These are phyloP conservation scores for Cardamine occulta DNA, from an alignment of 345 rosid genomes.

Conservation along the genomic window DNA sequence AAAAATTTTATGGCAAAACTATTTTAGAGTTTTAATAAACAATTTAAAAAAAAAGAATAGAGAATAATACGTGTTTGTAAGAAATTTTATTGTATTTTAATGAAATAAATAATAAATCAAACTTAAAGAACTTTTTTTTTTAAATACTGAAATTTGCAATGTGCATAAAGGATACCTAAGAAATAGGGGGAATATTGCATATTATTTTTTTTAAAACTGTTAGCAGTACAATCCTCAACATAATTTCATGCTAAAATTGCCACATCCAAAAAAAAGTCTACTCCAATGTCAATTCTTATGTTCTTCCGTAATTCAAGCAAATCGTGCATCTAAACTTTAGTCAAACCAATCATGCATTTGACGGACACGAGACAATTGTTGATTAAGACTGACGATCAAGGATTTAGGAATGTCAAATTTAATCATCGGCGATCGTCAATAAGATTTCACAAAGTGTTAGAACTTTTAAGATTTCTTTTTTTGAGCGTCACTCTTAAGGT, in stretches of 20 bases:
- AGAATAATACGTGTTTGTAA: neutral
- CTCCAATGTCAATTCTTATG: neutral
- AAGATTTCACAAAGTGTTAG: neutral
- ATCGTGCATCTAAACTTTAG: neutral
- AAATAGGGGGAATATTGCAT: neutral
- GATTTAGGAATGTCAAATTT: neutral
- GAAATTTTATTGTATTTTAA: neutral
- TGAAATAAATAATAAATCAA: neutral
- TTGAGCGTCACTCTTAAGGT: too few relatives aligned
- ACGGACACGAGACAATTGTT: neutral
- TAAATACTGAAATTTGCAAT: neutral
- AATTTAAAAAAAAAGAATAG: neutral
- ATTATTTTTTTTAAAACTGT: neutral
- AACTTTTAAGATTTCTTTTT: neutral
- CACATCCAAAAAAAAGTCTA: neutral
- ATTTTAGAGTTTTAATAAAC: too few relatives aligned
- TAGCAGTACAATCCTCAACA: constrained; percentile 1
- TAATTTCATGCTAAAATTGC: neutral
- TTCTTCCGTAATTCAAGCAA: constrained; percentile 7
- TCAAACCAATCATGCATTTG: constrained; percentile 11
- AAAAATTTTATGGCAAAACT: neutral
- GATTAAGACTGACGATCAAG: neutral
- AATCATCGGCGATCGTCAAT: neutral
- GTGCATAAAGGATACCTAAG: neutral
- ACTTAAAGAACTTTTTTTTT: too few relatives aligned